Evolutionary conservation across 2,329 filamentous ascomycete species (phyloP).

Genomic region (Trichoderma asperellum): DNA sequence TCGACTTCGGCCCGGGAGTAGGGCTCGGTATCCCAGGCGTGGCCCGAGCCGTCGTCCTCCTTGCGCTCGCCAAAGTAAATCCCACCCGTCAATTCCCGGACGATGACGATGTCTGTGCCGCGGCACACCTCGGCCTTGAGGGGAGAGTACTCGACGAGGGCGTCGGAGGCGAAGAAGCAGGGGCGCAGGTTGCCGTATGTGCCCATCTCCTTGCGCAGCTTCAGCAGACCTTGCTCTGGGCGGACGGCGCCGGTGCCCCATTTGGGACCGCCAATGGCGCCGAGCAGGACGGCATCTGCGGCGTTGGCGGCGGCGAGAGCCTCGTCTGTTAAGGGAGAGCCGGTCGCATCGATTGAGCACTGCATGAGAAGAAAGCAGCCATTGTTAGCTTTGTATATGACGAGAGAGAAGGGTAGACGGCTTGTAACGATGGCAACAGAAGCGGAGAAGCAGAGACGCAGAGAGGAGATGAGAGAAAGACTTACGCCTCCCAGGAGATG

Average conservation of each 20-base stretch:
- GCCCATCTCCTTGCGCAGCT: constrained; percentile 88
- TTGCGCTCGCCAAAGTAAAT: constrained; percentile 94
- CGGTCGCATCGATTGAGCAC: constrained; percentile 86
- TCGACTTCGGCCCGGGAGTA: constrained; percentile 87
- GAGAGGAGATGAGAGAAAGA: background rate
- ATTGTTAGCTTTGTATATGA: background rate
- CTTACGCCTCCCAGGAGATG: constrained; percentile 90
- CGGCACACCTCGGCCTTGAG: constrained; percentile 84
- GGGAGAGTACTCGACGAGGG: constrained; percentile 81
- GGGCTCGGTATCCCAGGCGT: constrained; percentile 81
- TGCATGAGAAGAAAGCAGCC: constrained; percentile 42
- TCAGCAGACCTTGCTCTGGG: constrained; percentile 89
- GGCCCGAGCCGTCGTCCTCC: constrained; percentile 68
- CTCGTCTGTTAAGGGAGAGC: constrained; percentile 77
- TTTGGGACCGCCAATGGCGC: constrained; percentile 94
- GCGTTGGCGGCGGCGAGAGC: constrained; percentile 81
- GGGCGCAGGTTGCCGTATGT: constrained; percentile 95
- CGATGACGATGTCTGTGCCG: constrained; percentile 88
- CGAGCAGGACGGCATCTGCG: constrained; percentile 88
- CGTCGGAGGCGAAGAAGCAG: constrained; percentile 91
- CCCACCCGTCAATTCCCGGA: constrained; percentile 88
- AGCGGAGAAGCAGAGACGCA: background rate
- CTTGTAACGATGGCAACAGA: background rate
- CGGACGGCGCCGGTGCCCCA: constrained; percentile 89
- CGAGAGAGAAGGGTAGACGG: background rate